Conservation (phyloP, 805 yeast species). For the Candida railenensis region DNA sequence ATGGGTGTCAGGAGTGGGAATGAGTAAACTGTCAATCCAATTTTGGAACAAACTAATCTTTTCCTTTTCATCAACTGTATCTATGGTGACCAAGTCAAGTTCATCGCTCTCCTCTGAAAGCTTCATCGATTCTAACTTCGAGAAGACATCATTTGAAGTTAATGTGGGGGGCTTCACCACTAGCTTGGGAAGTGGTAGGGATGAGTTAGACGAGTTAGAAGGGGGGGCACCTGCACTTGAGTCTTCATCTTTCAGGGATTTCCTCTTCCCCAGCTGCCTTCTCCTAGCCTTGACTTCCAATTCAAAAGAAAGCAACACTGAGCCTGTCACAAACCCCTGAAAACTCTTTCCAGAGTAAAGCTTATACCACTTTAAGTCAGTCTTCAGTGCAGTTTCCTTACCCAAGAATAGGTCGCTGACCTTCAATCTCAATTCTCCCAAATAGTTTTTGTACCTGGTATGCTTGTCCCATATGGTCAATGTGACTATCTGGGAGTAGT, state of each 20-base stretch:
- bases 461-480: conserved; percentile 43
- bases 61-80: conserved; percentile 9
- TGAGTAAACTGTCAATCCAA: conserved; percentile 30
- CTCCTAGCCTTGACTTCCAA: conserved; percentile 22
- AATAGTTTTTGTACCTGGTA: conserved; percentile 32
- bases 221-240: neutral
- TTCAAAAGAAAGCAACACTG: conserved; percentile 43
- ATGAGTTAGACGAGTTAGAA: neutral
- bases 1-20: conserved; percentile 17
- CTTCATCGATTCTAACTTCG: conserved; percentile 7
- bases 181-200: conserved; percentile 1
- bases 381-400: conserved; percentile 9
- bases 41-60: conserved; percentile 13
- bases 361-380: conserved; percentile 44
- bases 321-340: conserved; percentile 48
- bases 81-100: conserved; percentile 7
- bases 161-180: conserved; percentile 16
- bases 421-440: conserved; percentile 38
- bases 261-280: conserved; percentile 1
- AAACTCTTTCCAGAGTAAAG: conserved; percentile 39
- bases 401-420: conserved; percentile 26
- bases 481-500: conserved; percentile 26
- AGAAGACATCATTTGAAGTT: conserved; percentile 1
- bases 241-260: neutral
- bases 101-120: conserved; percentile 6